A percentile compares a stretch with the other conserved stretches of the same genome.
phyloP scores from a whole-genome alignment of 768 basidiomycete species.

The Amanita rimosa region DNA sequence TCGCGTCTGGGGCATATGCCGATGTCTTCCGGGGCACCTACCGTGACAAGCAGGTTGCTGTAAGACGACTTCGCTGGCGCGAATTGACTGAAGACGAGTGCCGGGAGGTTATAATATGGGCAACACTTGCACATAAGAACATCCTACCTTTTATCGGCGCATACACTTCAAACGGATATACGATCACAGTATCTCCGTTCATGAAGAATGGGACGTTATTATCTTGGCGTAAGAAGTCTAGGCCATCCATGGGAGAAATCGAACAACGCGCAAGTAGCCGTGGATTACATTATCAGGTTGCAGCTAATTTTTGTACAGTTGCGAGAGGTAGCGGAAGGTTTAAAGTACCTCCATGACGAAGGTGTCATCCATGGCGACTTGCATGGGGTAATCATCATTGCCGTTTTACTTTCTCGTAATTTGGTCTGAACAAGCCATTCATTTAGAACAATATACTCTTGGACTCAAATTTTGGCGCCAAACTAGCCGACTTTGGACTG shows the following conservation, averaged over 20 bases:
- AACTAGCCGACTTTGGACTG: background rate
- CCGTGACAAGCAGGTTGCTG: background rate
- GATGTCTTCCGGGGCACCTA: background rate
- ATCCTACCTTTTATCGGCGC: background rate
- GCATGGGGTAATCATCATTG: background rate
- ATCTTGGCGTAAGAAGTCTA: background rate
- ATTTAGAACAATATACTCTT: background rate
- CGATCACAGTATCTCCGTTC: background rate
- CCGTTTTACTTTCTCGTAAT: background rate
- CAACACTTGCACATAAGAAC: background rate
- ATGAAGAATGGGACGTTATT: background rate
- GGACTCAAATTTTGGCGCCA: background rate
- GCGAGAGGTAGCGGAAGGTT: background rate
- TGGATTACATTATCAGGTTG: background rate
- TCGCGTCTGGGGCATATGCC: background rate
- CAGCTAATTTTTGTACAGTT: background rate
- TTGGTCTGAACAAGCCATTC: background rate
- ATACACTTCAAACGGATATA: background rate
- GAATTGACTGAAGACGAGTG: background rate
- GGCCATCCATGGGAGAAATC: background rate
- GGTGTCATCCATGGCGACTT: background rate
- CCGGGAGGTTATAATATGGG: background rate
- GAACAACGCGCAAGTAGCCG: background rate
- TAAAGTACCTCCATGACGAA: background rate
- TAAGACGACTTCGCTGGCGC: background rate